A percentile compares a stretch with the other conserved stretches of the same genome.
Conservation (phyloP, 768 basidiomycete genomes). For the Podaxis sp. region DNA sequence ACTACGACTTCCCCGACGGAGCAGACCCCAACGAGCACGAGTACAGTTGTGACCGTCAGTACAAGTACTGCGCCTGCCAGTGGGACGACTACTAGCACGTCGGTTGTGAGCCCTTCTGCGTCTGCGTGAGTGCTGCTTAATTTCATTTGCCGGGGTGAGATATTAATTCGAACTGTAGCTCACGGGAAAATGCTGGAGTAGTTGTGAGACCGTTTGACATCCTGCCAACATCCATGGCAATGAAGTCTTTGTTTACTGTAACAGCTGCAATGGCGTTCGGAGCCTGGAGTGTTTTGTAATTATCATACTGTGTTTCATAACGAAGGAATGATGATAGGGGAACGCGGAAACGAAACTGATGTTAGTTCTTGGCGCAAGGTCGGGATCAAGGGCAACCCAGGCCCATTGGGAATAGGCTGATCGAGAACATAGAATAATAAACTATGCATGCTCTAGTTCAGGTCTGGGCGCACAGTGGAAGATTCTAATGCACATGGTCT, state of each 20-base stretch:
- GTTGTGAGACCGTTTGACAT: constrained; percentile 1
- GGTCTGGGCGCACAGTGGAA: constrained; percentile 2
- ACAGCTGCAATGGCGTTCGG: neutral
- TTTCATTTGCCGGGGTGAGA: neutral
- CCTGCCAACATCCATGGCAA: neutral
- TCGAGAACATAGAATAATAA: neutral
- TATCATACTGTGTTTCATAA: neutral
- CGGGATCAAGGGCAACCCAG: neutral
- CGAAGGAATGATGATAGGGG: neutral
- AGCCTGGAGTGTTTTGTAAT: constrained; percentile 9
- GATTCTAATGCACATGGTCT: constrained; percentile 5
- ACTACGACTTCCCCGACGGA: no score
- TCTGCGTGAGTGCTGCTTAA: neutral
- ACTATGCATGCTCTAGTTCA: constrained; percentile 2
- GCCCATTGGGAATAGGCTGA: neutral
- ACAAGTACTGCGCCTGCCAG: neutral
- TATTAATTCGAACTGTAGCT: neutral
- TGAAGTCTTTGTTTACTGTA: constrained; percentile 1
- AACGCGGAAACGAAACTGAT: neutral
- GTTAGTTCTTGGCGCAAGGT: neutral
- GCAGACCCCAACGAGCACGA: constrained; percentile 3
- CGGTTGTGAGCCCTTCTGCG: neutral
- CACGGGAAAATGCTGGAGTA: neutral
- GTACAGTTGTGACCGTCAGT: neutral
- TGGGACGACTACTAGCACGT: neutral